Evolutionary conservation across 306 rosid genomes (phyloP), one percentile per base, ranked within the genome.

Genomic region (Pueraria montana): DNA sequence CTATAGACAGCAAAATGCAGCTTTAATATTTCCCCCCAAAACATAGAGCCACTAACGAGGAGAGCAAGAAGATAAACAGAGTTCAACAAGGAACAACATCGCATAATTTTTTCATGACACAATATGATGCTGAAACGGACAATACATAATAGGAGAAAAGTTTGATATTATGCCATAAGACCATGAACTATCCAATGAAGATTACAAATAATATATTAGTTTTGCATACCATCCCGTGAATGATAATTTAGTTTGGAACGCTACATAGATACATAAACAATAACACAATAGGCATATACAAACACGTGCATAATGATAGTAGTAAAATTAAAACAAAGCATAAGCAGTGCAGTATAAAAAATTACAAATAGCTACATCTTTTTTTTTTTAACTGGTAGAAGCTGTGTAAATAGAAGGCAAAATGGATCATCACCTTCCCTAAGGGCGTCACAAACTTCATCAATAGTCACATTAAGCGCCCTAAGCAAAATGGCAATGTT

Each of bases 381-480:
- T 34, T 4, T 34, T 4, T 4, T 34, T 34, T 34, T 4, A 34
- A 34, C 5, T 34, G 40, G 40, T 34, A 34, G 40, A 34, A 34
- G 0, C 40, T 34, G 40, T 34, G 12, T 0, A 10, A 38, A 1
- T 21, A 7, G 27, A 55, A 20, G 27, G 9, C n/a, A 55, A 55
- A 9, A 2, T 2, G 62, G 30, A 20, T 3, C 13, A 58, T 63
- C 23, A 95, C 98, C 98, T 92, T 95, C 98, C 61, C 89, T 62
- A 65, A 95, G 97, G 16, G 98, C 91, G 38, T 93, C 98, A 81
- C 98, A 86, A 26, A 95, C 95, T 91, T 95, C 98, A 10, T 93
- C 96, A 76, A 87, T 49, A 11, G 98, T 93, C 34, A 92, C 98
- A 87, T 93, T 93, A 17, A 93, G 87, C 0, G 98, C 98, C 86